Base-by-base conservation (phyloP, 176 grass and related monocot species). In the Thinopyrum elongatum region DNA sequence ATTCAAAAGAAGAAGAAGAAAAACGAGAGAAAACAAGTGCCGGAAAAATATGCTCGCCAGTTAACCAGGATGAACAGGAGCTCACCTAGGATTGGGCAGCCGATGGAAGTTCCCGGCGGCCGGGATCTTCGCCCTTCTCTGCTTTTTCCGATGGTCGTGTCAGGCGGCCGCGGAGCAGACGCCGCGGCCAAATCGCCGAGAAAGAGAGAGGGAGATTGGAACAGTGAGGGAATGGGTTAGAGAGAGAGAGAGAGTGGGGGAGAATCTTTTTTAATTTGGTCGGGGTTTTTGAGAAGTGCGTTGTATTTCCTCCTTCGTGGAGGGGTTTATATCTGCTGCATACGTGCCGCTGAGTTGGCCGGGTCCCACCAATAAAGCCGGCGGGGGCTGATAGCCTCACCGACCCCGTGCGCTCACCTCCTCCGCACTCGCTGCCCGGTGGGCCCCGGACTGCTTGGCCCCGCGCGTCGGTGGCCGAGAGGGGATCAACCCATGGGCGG, bases 281-380 rank as follows among this genome's bases (percentile, higher is more conserved):
- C 21, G 58, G 84, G 51, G 65, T 21, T 77, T 85, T 77, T 36
- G 46, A 19, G 21, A 25, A 27, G 4, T 58, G 82, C 72, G 44
- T 51, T 53, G 49, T 7, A 74, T 90, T 90, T 60, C 14, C 33
- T 62, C 34, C 25, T 17, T 17, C 2, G 12, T 35, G 41, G 41
- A 34, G 19, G 12, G 55, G 84, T 85, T 90, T 90, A 87, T 84
- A 87, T 76, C 68, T n/a, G 83, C 81, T n/a, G 83, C 41, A 21
- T 79, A 67, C 85, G 85, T 87, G 76, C 76, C 29, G 85, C 89
- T 55, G 76, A 85, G 85, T 17, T 84, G 89, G 89, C 49, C 4
- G 65, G 88, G 84, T 0, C 80, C 89, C 79, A 16, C 39, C 38
- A 49, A 30, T 42, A 69, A 74, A 77, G 34, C 49, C 74, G 11